Evolutionary conservation across 228 moss, liverwort and hornwort genomes (phyloP).

Genomic region (Sphagnum fallax): DNA sequence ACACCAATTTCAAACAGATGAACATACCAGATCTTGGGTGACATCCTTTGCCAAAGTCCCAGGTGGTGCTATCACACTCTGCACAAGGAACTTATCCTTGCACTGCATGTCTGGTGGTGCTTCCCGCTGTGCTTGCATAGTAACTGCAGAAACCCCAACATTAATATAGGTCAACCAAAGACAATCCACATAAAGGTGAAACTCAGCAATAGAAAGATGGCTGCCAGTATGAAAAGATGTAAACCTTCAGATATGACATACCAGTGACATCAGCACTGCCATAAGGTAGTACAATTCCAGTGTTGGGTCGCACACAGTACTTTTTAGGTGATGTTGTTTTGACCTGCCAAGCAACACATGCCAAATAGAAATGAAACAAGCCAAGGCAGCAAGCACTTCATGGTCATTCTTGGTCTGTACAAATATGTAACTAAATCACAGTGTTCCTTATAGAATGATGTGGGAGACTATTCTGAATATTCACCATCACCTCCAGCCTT

Average conservation of each 20-base stretch:
- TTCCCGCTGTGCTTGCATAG: conserved; percentile 95
- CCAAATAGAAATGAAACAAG: background rate
- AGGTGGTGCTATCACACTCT: conserved; percentile 70
- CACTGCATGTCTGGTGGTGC: conserved; percentile 95
- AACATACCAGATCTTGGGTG: conserved; percentile 76
- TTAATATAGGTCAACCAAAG: too few relatives aligned
- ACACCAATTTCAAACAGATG: too few relatives aligned
- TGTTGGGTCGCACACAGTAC: conserved; percentile 97
- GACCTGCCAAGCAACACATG: conserved; percentile 32
- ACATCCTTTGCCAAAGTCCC: conserved; percentile 56
- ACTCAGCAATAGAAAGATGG: too few relatives aligned
- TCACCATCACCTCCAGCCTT: too few relatives aligned
- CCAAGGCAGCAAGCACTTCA: too few relatives aligned
- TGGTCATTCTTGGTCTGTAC: too few relatives aligned
- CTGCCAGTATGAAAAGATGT: too few relatives aligned
- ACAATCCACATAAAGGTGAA: too few relatives aligned
- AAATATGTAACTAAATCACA: too few relatives aligned
- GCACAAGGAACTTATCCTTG: conserved; percentile 99
- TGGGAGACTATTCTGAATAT: too few relatives aligned
- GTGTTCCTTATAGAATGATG: too few relatives aligned
- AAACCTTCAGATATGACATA: conserved; percentile 6
- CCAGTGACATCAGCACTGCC: conserved; percentile 93
- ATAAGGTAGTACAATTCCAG: conserved; percentile 75
- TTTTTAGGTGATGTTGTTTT: conserved; percentile 97
- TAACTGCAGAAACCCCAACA: conserved; percentile 32